These are phyloP conservation scores for Apiospora malaysiana DNA, from an alignment of 2,329 filamentous ascomycete species.

Conservation along the genomic window DNA sequence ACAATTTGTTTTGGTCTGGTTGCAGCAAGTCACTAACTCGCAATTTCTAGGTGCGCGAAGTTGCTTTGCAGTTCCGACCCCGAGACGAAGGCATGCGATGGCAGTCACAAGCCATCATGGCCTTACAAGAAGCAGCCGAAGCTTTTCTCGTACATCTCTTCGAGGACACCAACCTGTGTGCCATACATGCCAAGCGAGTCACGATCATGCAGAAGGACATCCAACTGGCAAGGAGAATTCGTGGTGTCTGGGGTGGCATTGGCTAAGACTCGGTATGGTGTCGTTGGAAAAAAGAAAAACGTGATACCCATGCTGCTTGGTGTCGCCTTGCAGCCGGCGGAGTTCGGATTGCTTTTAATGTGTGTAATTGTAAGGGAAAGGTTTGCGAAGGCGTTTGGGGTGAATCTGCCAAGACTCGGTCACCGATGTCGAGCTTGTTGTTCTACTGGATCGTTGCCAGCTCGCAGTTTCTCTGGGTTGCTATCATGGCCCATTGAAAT, in stretches of 20 bases:
- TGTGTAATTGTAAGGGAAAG: neutral
- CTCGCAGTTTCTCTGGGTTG: neutral
- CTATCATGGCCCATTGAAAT: neutral
- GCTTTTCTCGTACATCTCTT: slow-evolving; percentile 97
- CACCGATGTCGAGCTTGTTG: neutral
- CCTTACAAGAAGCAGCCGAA: slow-evolving; percentile 94
- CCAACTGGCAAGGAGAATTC: slow-evolving; percentile 82
- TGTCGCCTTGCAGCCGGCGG: neutral
- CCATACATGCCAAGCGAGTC: slow-evolving; percentile 94
- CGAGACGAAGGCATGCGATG: slow-evolving; percentile 78
- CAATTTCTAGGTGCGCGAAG: slow-evolving; percentile 80
- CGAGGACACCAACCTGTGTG: slow-evolving; percentile 94
- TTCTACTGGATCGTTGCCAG: slow-evolving; percentile 2
- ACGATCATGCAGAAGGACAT: slow-evolving; percentile 99
- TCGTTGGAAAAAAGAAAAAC: neutral
- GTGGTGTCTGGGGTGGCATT: slow-evolving; percentile 76
- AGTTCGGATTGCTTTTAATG: slow-evolving; percentile 18
- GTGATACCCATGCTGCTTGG: slow-evolving; percentile 18
- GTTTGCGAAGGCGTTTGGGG: slow-evolving; percentile 12
- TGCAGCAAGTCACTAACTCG: slow-evolving; percentile 38
- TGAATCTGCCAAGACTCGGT: neutral
- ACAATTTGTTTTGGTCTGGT: slow-evolving; percentile 65
- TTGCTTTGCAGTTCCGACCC: slow-evolving; percentile 69
- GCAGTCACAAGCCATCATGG: slow-evolving; percentile 94
- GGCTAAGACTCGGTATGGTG: slow-evolving; percentile 46